A percentile compares a stretch with the other conserved stretches of the same genome.
phyloP scores from a whole-genome alignment of 2,329 filamentous ascomycete species.

The Huntiella omanensis region DNA sequence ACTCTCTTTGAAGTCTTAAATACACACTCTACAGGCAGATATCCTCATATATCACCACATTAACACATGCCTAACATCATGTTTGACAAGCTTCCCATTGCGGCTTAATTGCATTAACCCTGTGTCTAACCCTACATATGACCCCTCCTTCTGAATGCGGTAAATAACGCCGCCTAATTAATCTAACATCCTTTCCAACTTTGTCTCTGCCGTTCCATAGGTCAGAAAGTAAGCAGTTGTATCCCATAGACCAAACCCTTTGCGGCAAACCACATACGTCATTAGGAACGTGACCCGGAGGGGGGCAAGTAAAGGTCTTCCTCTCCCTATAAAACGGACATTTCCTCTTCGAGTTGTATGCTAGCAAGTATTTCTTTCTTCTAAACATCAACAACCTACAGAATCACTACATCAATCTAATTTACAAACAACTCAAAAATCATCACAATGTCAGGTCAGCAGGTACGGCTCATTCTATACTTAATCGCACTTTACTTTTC shows the following conservation, averaged over 20 bases:
- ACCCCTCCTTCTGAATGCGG: neutral
- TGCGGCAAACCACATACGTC: too few species aligned
- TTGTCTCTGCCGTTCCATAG: constrained; percentile 3
- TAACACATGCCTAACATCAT: neutral
- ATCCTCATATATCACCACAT: neutral
- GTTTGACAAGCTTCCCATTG: neutral
- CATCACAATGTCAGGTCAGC: constrained; percentile 9
- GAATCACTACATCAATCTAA: neutral
- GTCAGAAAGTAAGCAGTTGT: too few species aligned
- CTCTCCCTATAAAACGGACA: too few species aligned
- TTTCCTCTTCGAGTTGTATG: too few species aligned
- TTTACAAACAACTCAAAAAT: neutral
- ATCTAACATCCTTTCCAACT: constrained; percentile 4
- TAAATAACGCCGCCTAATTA: constrained; percentile 8
- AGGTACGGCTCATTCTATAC: constrained; percentile 10
- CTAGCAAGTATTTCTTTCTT: too few species aligned
- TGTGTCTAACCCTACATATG: neutral
- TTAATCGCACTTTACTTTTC: constrained; percentile 7
- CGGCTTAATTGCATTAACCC: neutral
- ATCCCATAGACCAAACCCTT: too few species aligned
- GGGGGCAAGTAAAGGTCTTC: too few species aligned
- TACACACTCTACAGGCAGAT: neutral
- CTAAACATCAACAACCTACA: too few species aligned
- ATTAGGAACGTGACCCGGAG: too few species aligned
- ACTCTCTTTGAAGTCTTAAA: neutral